A percentile compares a stretch with the other conserved stretches of the same genome.
Evolutionary conservation across 306 rosid species (phyloP).

Genomic region (Sechiopsis laciniata): DNA sequence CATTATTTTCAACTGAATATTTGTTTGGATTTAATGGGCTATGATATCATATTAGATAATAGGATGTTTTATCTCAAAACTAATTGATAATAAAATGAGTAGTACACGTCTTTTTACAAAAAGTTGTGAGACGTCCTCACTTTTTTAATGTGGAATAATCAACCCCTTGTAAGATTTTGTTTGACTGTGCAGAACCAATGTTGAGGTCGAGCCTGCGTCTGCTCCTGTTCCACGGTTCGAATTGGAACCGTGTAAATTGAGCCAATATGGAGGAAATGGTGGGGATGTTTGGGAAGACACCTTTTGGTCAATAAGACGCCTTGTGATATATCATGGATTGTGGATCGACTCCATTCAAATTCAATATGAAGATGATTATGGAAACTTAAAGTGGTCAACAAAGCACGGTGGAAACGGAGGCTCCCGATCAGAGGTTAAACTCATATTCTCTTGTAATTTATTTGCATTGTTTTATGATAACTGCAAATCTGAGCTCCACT

Average conservation of each 20-base stretch:
- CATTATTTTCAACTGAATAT: too few species aligned
- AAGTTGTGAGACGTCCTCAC: too few species aligned
- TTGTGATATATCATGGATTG: neutral
- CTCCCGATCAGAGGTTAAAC: conserved; percentile 6
- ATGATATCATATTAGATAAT: too few species aligned
- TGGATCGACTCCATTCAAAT: conserved; percentile 7
- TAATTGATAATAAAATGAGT: too few species aligned
- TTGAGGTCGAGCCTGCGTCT: neutral
- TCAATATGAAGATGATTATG: conserved; percentile 5
- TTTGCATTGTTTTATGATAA: too few species aligned
- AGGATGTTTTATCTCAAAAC: too few species aligned
- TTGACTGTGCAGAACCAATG: neutral
- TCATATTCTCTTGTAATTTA: neutral
- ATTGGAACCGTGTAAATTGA: neutral
- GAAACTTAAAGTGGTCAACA: neutral
- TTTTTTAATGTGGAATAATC: too few species aligned
- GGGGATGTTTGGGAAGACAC: neutral
- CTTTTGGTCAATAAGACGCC: neutral
- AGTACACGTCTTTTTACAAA: too few species aligned
- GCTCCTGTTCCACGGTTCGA: neutral
- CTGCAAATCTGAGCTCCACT: too few species aligned
- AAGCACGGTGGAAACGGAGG: conserved; percentile 16
- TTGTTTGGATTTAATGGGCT: too few species aligned
- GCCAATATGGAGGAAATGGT: neutral
- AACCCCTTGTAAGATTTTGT: neutral